Percentiles rank a stretch among this genome's conserved stretches.
phyloP scores from a whole-genome alignment of 352 stramenopile species.

The Achlya hypogyna region DNA sequence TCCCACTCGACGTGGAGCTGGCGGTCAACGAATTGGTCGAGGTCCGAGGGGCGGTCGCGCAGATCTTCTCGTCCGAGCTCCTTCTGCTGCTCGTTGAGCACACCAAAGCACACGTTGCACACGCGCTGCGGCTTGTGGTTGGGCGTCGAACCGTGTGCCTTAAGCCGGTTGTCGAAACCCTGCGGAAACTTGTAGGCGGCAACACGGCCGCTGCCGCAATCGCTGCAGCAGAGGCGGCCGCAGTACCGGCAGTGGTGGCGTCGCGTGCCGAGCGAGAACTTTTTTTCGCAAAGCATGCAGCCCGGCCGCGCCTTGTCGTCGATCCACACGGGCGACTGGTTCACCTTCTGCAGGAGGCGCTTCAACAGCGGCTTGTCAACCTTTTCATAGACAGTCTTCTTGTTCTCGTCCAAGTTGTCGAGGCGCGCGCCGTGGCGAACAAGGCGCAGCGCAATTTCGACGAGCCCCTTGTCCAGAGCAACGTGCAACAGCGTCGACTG shows the following conservation, averaged over 20 bases:
- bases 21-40: conserved; percentile 18
- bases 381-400: conserved; percentile 79
- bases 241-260: conserved; percentile 83
- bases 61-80: conserved; percentile 2
- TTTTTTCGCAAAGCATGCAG: conserved; percentile 75
- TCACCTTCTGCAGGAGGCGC: conserved; percentile 66
- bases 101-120: conserved; percentile 58
- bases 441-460: conserved; percentile 66
- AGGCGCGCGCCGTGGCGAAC: conserved; percentile 70
- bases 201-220: conserved; percentile 66
- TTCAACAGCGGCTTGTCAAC: conserved; percentile 61
- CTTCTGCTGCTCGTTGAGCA: conserved; percentile 21
- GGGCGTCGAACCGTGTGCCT: conserved; percentile 41
- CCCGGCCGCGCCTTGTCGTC: conserved; percentile 52
- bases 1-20: conserved; percentile 12
- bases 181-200: conserved; percentile 60
- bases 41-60: conserved; percentile 4
- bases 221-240: conserved; percentile 63
- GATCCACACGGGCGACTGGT: conserved; percentile 73
- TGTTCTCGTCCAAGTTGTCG: conserved; percentile 62
- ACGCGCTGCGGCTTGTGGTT: conserved; percentile 49
- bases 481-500: conserved; percentile 66
- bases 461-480: conserved; percentile 53
- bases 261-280: conserved; percentile 63
- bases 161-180: conserved; percentile 47